Evolutionary conservation across 495 filamentous ascomycete genomes (phyloP).

Genomic region (Alectoria sarmentosa): DNA sequence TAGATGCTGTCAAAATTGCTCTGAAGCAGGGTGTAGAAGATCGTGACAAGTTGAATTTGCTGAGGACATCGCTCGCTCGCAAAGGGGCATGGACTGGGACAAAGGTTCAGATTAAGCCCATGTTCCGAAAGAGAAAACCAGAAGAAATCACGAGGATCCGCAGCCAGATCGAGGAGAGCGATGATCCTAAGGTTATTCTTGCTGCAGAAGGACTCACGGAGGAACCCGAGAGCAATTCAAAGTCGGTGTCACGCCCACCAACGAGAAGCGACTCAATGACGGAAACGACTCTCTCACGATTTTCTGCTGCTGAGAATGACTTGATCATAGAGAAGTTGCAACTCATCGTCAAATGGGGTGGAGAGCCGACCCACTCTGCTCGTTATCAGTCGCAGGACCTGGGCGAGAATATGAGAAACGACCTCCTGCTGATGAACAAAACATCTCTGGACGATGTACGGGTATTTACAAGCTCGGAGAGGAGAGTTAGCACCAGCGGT

Average conservation of each 20-base stretch:
- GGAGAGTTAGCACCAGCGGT: constrained; percentile 86
- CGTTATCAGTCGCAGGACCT: constrained; percentile 93
- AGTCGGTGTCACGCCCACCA: constrained; percentile 32
- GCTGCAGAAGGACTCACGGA: constrained; percentile 17
- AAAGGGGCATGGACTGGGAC: constrained; percentile 93
- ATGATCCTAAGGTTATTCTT: constrained; percentile 4
- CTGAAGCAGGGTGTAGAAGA: constrained; percentile 76
- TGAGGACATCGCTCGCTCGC: constrained; percentile 79
- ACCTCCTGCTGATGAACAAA: constrained; percentile 87
- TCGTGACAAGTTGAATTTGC: constrained; percentile 69
- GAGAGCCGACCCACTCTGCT: constrained; percentile 94
- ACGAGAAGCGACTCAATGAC: constrained; percentile 74
- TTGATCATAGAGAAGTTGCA: constrained; percentile 91
- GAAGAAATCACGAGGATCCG: constrained; percentile 39
- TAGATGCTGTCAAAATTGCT: constrained; percentile 73
- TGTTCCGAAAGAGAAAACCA: constrained; percentile 79
- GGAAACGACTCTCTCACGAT: constrained; percentile 79
- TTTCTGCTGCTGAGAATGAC: constrained; percentile 82
- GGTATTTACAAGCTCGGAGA: constrained; percentile 90
- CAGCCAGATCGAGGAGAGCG: constrained; percentile 24
- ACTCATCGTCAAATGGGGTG: constrained; percentile 98
- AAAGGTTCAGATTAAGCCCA: constrained; percentile 98
- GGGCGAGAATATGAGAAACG: constrained; percentile 90
- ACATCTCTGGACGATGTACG: constrained; percentile 84
- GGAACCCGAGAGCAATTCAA: constrained; percentile 7